A percentile compares a stretch with the other conserved stretches of the same genome.
Conservation (phyloP, 2,329 filamentous ascomycete species). For the Penicillium sclerotiorum region DNA sequence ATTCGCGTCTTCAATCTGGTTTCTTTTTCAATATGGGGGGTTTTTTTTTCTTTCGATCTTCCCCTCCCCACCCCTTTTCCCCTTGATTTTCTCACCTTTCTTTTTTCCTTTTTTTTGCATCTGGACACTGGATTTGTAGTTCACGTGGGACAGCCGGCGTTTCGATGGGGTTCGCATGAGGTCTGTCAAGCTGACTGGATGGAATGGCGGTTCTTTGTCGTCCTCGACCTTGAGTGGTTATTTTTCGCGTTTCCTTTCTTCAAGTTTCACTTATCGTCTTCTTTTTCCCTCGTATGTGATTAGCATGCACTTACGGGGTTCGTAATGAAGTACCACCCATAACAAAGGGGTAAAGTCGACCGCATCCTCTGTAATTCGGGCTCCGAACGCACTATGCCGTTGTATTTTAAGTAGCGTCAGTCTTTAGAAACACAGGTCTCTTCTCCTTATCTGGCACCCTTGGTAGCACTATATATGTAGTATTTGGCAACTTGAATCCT, state of each 20-base stretch:
- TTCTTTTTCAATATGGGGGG: neutral
- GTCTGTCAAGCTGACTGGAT: conserved; percentile 6
- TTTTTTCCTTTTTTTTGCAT: conserved; percentile 2
- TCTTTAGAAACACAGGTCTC: no score
- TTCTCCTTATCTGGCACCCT: no score
- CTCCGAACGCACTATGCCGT: no score
- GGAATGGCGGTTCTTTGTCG: neutral
- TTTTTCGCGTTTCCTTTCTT: neutral
- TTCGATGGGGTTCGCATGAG: conserved; percentile 1
- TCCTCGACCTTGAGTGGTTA: neutral
- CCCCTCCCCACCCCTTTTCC: conserved; percentile 8
- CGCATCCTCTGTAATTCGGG: neutral
- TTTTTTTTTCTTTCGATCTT: neutral
- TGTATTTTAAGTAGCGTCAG: no score
- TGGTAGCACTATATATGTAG: no score
- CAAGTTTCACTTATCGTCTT: neutral
- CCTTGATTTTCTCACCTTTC: conserved; percentile 13
- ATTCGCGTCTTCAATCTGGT: conserved; percentile 5
- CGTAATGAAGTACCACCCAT: conserved; percentile 2
- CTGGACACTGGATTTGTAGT: neutral
- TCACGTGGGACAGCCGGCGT: conserved; percentile 1
- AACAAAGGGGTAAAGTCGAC: neutral
- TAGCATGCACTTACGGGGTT: neutral
- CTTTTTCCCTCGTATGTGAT: neutral
- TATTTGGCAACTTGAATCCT: no score